Conservation (phyloP, 2,329 filamentous ascomycete genomes). For the Pseudogymnoascus sp. region DNA sequence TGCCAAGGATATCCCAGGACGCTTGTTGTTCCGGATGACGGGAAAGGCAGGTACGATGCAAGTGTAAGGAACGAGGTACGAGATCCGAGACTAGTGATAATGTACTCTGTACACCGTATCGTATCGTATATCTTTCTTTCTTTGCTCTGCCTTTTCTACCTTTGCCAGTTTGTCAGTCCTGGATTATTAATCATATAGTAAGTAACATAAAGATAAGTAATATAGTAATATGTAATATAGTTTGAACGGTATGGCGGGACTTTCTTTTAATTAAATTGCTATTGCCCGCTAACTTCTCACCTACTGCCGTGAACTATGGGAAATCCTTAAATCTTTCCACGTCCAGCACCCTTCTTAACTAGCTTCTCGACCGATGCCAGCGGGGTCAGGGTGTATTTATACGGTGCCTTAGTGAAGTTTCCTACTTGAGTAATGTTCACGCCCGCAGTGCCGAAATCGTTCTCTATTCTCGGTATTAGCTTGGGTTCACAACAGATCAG, state of each 20-base stretch:
- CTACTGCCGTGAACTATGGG: neutral
- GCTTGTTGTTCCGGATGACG: conserved; percentile 1
- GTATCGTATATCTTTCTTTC: no score
- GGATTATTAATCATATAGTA: neutral
- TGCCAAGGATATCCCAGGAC: neutral
- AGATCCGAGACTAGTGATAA: conserved; percentile 17
- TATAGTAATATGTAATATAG: neutral
- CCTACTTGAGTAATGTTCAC: conserved; percentile 46
- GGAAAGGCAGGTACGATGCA: conserved; percentile 5
- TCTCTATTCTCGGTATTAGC: conserved; percentile 21
- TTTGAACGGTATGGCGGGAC: no score
- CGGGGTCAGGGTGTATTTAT: neutral
- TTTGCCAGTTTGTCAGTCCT: neutral
- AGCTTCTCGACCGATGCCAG: neutral
- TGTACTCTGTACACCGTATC: neutral
- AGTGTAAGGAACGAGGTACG: neutral
- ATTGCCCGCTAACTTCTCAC: neutral
- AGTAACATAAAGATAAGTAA: no score
- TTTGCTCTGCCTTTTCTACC: neutral
- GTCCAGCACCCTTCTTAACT: neutral
- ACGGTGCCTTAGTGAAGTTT: conserved; percentile 35
- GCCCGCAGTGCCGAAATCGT: conserved; percentile 39
- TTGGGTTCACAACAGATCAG: neutral
- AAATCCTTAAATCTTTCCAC: neutral
- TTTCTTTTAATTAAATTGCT: neutral